Conservation (phyloP, 306 rosid species). For the Neltuma alba region DNA sequence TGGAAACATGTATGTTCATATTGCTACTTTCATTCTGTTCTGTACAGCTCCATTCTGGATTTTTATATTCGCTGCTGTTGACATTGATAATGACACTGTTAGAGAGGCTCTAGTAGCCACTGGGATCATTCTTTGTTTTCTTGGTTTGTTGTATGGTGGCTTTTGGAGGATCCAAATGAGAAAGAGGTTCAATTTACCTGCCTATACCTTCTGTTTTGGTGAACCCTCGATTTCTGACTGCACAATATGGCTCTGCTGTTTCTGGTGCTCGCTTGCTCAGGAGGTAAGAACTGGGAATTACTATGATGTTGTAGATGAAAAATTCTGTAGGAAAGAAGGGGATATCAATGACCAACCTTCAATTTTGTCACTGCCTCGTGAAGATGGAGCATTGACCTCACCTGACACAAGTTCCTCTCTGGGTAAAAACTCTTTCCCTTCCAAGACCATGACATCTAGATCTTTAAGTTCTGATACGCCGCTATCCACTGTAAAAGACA, state of each 20-base stretch:
- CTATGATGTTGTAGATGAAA: constrained; percentile 65
- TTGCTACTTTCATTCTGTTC: constrained; percentile 81
- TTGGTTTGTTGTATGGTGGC: constrained; percentile 94
- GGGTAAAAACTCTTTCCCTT: constrained; percentile 48
- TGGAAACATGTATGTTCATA: constrained; percentile 93
- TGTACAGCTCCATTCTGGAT: constrained; percentile 96
- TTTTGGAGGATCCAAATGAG: constrained; percentile 99
- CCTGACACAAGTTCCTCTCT: constrained; percentile 58
- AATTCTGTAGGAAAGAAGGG: constrained; percentile 46
- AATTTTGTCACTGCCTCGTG: constrained; percentile 65
- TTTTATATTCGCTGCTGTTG: constrained; percentile 84
- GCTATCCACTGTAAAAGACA: constrained; percentile 62
- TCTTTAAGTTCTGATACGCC: constrained; percentile 51
- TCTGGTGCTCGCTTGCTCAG: constrained; percentile 98
- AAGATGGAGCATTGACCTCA: constrained; percentile 46
- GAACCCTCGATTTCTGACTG: constrained; percentile 72
- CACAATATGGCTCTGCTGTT: constrained; percentile 84
- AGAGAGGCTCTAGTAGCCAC: constrained; percentile 61
- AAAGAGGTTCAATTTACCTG: constrained; percentile 29
- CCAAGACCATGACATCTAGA: constrained; percentile 36
- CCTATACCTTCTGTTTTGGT: constrained; percentile 78
- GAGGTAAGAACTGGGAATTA: constrained; percentile 76
- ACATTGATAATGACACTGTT: constrained; percentile 70
- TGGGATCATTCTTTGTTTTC: constrained; percentile 74
- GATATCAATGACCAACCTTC: constrained; percentile 33